Evolutionary conservation across 179 eudicot species (phyloP).

Genomic region (Corrigiola litoralis): DNA sequence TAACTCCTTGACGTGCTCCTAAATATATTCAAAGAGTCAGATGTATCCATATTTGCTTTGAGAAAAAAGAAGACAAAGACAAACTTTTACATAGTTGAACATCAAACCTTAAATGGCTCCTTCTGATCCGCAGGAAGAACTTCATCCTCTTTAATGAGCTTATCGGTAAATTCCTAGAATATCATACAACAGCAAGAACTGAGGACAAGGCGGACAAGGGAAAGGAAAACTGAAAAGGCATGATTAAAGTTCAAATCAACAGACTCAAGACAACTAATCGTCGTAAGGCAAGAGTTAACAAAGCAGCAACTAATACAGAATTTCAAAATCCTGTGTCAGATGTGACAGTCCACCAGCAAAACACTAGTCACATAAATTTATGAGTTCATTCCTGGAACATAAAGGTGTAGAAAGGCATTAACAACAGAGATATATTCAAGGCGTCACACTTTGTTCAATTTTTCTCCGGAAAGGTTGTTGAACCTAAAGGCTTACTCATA

Average conservation of each 20-base stretch:
- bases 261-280: too few relatives aligned
- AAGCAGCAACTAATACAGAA: too few relatives aligned
- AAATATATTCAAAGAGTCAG: slow-evolving; percentile 12
- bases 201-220: not conserved
- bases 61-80: not conserved
- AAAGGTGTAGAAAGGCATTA: not conserved
- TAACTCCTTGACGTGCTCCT: slow-evolving; percentile 69
- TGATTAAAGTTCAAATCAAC: not conserved
- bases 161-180: slow-evolving; percentile 69
- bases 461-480: too few relatives aligned
- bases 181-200: not conserved
- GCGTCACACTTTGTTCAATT: too few relatives aligned
- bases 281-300: too few relatives aligned
- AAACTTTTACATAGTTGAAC: not conserved
- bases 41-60: not conserved
- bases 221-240: not conserved
- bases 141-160: slow-evolving; percentile 68
- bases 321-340: too few relatives aligned
- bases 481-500: too few relatives aligned
- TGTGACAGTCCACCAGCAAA: too few relatives aligned
- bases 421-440: not conserved
- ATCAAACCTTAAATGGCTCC: slow-evolving; percentile 62
- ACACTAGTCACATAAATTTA: too few relatives aligned
- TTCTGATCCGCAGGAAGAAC: slow-evolving; percentile 68
- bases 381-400: slow-evolving; percentile 12